A percentile compares a stretch with the other conserved stretches of the same genome.
Conservation (phyloP, 2,329 filamentous ascomycete genomes). For the Claviceps africana region DNA sequence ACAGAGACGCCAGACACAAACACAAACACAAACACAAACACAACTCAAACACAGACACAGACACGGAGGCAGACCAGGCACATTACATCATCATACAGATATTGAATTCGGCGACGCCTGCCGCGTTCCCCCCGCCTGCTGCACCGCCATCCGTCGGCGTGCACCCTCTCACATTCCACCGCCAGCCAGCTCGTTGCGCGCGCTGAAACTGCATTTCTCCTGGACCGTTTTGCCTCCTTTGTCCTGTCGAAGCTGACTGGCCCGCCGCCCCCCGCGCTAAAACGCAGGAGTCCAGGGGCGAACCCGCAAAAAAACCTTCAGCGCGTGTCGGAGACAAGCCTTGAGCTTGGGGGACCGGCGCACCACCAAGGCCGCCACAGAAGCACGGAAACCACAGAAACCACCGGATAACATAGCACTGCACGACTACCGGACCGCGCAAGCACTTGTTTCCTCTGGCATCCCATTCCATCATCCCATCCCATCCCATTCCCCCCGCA, state of each 20-base stretch:
- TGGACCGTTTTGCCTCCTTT: not conserved
- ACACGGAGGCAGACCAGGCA: not conserved
- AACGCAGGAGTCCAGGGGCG: not conserved
- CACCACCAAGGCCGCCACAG: not conserved
- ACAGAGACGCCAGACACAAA: not conserved
- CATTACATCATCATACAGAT: not conserved
- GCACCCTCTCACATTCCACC: not conserved
- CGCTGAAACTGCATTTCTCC: not conserved
- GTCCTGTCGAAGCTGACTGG: not conserved
- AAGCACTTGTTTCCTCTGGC: not conserved
- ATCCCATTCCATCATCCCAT: no score
- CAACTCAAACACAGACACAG: not conserved
- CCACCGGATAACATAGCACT: not conserved
- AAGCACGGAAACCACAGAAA: not conserved
- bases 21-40: not conserved
- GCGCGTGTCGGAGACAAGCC: not conserved
- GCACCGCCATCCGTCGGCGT: not conserved
- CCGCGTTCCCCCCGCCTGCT: no score
- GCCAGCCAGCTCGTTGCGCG: no score
- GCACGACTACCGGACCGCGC: not conserved
- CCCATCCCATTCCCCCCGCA: no score
- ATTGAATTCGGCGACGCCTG: not conserved
- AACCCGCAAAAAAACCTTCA: not conserved
- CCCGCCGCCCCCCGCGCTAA: not conserved
- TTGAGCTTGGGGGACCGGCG: no score